These are phyloP conservation scores for Barnettozyma salicaria DNA, from an alignment of 805 yeast genomes.

Conservation along the genomic window DNA sequence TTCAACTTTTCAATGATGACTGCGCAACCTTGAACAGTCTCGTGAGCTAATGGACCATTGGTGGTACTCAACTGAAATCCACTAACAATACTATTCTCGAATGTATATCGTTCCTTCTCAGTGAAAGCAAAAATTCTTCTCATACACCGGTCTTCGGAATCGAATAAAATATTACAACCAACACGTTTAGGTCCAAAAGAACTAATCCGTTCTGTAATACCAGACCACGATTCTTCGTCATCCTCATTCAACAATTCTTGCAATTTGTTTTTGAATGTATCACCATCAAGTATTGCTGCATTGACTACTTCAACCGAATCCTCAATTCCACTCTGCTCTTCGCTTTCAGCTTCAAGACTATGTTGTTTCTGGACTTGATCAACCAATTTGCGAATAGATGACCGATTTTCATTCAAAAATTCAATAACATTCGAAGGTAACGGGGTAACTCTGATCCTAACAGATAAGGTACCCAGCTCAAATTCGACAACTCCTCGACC, in stretches of 20 bases:
- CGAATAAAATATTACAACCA: conserved; percentile 73
- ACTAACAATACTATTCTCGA: conserved; percentile 60
- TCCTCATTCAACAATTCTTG: conserved; percentile 27
- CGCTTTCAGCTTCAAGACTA: conserved; percentile 18
- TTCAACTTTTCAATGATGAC: conserved; percentile 39
- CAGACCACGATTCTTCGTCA: conserved; percentile 25
- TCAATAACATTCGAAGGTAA: conserved; percentile 45
- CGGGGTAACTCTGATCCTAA: conserved; percentile 44
- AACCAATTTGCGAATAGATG: conserved; percentile 35
- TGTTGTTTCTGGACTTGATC: conserved; percentile 15
- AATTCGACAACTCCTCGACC: conserved; percentile 48
- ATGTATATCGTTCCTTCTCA: conserved; percentile 28
- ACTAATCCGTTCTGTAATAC: conserved; percentile 38
- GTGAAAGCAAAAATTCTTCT: conserved; percentile 28
- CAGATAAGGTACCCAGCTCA: conserved; percentile 42
- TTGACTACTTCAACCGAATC: conserved; percentile 19
- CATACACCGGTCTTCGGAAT: conserved; percentile 34
- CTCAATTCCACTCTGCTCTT: conserved; percentile 18
- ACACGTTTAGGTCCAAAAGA: conserved; percentile 72
- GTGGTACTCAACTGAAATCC: conserved; percentile 81
- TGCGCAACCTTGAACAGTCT: conserved; percentile 79
- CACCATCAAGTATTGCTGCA: conserved; percentile 22
- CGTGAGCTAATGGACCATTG: conserved; percentile 86
- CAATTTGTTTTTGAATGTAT: conserved; percentile 31
- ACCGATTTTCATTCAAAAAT: conserved; percentile 43